These are phyloP conservation scores for Lachnellula occidentalis DNA, from an alignment of 2,329 filamentous ascomycete species.

Conservation along the genomic window DNA sequence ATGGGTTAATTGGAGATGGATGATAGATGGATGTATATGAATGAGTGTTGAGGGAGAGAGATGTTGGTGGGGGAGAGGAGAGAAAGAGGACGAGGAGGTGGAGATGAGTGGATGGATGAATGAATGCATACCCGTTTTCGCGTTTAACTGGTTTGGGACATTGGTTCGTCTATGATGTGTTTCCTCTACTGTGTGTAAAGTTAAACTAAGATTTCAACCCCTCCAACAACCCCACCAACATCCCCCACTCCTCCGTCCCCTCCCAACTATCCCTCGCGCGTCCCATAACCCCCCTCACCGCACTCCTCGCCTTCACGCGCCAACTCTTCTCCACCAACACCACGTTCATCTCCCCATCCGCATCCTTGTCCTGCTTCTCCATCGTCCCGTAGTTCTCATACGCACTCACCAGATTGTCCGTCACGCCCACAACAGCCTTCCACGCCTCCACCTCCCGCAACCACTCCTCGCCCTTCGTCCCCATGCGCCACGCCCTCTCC, in stretches of 20 bases:
- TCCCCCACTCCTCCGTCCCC: slow-evolving; percentile 61
- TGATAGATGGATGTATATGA: no score
- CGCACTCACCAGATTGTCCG: slow-evolving; percentile 73
- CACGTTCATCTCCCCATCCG: slow-evolving; percentile 35
- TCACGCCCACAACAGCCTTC: slow-evolving; percentile 56
- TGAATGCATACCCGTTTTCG: no score
- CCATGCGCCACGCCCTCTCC: slow-evolving; percentile 84
- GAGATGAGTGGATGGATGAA: no score
- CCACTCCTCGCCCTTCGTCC: slow-evolving; percentile 41
- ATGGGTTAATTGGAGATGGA: no score
- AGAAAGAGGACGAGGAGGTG: no score
- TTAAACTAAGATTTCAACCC: slow-evolving; percentile 7
- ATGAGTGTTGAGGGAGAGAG: no score
- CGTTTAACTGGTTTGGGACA: background rate
- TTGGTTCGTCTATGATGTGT: background rate
- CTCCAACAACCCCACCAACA: slow-evolving; percentile 49
- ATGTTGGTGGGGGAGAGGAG: no score
- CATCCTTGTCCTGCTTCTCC: slow-evolving; percentile 51
- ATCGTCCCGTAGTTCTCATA: slow-evolving; percentile 73
- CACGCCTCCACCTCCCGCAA: slow-evolving; percentile 44
- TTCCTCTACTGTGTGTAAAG: background rate
- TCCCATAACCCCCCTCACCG: slow-evolving; percentile 76
- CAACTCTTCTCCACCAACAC: slow-evolving; percentile 65
- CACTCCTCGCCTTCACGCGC: slow-evolving; percentile 83
- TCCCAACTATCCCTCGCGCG: slow-evolving; percentile 81